Evolutionary conservation across 108 stramenopile genomes (phyloP).

Genomic region (Phaeodactylum tricornutum): DNA sequence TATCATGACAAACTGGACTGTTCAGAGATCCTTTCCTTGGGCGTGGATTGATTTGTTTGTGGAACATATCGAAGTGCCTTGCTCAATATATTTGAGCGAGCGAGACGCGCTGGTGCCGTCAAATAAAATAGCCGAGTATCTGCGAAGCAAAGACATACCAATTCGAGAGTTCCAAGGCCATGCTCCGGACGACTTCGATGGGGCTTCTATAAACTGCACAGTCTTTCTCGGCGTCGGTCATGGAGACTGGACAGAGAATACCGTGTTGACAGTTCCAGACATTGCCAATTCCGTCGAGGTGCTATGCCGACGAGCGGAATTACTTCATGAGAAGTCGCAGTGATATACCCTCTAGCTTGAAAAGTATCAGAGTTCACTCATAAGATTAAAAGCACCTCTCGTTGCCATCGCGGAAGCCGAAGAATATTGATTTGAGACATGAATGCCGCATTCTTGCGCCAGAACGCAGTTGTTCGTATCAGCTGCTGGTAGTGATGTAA

Average conservation of each 20-base stretch:
- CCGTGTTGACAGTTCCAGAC: constrained; percentile 10
- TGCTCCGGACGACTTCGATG: constrained; percentile 24
- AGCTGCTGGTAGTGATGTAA: too few relatives aligned
- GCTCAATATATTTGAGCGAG: constrained; percentile 63
- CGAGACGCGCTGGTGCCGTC: constrained; percentile 74
- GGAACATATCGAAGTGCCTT: constrained; percentile 66
- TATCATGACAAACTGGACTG: constrained; percentile 72
- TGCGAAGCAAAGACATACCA: constrained; percentile 43
- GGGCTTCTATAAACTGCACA: constrained; percentile 29
- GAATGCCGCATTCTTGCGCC: too few relatives aligned
- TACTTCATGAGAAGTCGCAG: too few relatives aligned
- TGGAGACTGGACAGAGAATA: constrained; percentile 42
- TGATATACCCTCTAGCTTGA: too few relatives aligned
- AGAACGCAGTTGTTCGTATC: too few relatives aligned
- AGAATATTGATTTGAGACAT: too few relatives aligned
- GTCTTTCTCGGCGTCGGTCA: constrained; percentile 57
- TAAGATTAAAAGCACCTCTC: too few relatives aligned
- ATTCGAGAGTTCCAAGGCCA: constrained; percentile 28
- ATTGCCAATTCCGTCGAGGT: constrained; percentile 22
- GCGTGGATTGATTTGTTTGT: constrained; percentile 62
- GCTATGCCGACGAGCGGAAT: constrained; percentile 16
- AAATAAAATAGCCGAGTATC: constrained; percentile 47
- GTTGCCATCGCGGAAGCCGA: too few relatives aligned
- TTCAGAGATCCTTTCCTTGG: constrained; percentile 82
- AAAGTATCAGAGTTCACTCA: too few relatives aligned